Evolutionary conservation across 2,329 filamentous ascomycete species (phyloP).

Genomic region (Penicillium fuscoglaucum): DNA sequence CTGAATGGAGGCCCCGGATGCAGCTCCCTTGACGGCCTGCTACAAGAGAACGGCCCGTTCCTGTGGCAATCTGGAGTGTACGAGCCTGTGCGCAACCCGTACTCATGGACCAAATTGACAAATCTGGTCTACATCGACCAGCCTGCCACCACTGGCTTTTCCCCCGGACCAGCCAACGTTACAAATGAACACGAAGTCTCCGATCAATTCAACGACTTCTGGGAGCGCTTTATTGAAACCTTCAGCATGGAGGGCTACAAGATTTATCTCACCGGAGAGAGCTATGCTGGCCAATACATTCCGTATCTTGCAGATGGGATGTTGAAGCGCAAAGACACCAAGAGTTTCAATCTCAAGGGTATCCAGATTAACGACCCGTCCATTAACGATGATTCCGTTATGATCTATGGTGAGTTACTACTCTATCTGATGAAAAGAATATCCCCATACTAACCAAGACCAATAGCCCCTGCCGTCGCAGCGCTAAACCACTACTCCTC

Average conservation of each 20-base stretch:
- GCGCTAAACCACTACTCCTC: slow-evolving; percentile 45
- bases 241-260: slow-evolving; percentile 68
- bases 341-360: slow-evolving; percentile 67
- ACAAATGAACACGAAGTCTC: slow-evolving; percentile 67
- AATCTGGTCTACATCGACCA: slow-evolving; percentile 65
- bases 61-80: slow-evolving; percentile 68
- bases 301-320: slow-evolving; percentile 74
- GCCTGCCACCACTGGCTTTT: slow-evolving; percentile 65
- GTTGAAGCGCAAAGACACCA: slow-evolving; percentile 65
- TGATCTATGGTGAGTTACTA: slow-evolving; percentile 46
- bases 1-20: slow-evolving; percentile 56
- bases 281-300: slow-evolving; percentile 67
- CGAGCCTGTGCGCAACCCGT: slow-evolving; percentile 64
- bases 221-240: slow-evolving; percentile 70
- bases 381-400: slow-evolving; percentile 53
- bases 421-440: neutral
- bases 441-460: slow-evolving; percentile 1
- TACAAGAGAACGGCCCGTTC: slow-evolving; percentile 76
- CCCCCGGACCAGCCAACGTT: slow-evolving; percentile 63
- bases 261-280: slow-evolving; percentile 73
- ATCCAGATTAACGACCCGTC: slow-evolving; percentile 73
- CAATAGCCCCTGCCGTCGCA: slow-evolving; percentile 39
- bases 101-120: slow-evolving; percentile 70
- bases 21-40: slow-evolving; percentile 63
- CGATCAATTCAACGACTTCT: slow-evolving; percentile 73